Conservation (phyloP, 1,139 yeast species). For the Trichomonascaceae sp. region DNA sequence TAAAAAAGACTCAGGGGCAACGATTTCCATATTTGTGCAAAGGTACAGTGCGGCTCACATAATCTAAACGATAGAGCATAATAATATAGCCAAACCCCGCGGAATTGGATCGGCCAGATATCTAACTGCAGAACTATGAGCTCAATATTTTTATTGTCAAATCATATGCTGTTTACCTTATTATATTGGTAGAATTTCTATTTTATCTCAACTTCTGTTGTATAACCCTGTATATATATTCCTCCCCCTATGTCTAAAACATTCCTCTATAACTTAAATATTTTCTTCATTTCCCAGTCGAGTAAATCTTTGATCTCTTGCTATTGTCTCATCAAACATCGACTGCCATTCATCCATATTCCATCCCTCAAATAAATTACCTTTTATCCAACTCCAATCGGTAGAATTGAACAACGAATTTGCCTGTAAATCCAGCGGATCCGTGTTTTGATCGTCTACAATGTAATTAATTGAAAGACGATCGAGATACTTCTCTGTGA, state of each 20-base stretch:
- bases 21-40: too few relatives aligned
- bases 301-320: background rate
- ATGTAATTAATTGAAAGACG: slow-evolving; percentile 6
- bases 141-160: too few relatives aligned
- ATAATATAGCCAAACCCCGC: too few relatives aligned
- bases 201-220: too few relatives aligned
- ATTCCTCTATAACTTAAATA: background rate
- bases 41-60: too few relatives aligned
- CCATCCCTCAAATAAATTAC: slow-evolving; percentile 7
- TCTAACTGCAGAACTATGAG: too few relatives aligned
- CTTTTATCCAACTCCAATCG: slow-evolving; percentile 9
- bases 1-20: too few relatives aligned
- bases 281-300: background rate
- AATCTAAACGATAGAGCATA: too few relatives aligned
- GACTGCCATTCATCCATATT: slow-evolving; percentile 7
- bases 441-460: background rate
- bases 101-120: too few relatives aligned
- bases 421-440: background rate
- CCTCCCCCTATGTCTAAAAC: background rate
- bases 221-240: too few relatives aligned
- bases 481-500: slow-evolving; percentile 7
- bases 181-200: too few relatives aligned
- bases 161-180: too few relatives aligned
- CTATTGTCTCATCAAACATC: background rate
- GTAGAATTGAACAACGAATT: slow-evolving; percentile 3